A percentile compares a stretch with the other conserved stretches of the same genome.
phyloP scores from a whole-genome alignment of 1,139 yeast genomes.

The Protomyces gravidus region DNA sequence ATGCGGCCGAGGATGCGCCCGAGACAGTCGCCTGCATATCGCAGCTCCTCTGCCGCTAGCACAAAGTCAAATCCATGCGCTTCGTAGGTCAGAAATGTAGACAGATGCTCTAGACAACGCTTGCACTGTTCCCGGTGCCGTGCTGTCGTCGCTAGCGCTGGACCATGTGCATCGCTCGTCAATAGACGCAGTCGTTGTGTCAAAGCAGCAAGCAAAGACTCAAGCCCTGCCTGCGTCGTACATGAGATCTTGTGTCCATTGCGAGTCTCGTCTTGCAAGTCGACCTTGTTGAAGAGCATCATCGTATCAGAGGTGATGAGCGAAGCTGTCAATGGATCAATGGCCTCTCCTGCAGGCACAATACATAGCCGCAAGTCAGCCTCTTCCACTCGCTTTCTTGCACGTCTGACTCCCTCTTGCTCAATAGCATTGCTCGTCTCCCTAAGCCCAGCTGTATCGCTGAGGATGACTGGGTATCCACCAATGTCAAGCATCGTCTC shows the following conservation, averaged over 20 bases:
- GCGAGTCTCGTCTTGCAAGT: constrained; percentile 29
- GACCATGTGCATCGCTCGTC: constrained; percentile 35
- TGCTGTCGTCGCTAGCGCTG: constrained; percentile 33
- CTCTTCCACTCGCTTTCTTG: constrained; percentile 54
- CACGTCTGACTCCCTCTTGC: constrained; percentile 74
- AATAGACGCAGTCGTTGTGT: constrained; percentile 14
- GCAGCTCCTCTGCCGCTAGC: constrained; percentile 71
- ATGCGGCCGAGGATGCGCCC: constrained; percentile 89
- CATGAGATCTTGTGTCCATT: constrained; percentile 1
- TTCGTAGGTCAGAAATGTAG: background rate
- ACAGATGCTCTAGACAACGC: constrained; percentile 19
- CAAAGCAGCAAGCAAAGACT: constrained; percentile 26
- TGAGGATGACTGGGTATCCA: constrained; percentile 77
- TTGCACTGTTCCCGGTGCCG: constrained; percentile 18
- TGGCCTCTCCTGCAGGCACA: constrained; percentile 44
- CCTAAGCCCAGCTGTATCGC: constrained; percentile 93
- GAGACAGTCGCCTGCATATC: constrained; percentile 74
- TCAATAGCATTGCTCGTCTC: constrained; percentile 56
- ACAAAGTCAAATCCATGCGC: constrained; percentile 54
- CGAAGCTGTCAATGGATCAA: constrained; percentile 37
- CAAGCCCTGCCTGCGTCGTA: background rate
- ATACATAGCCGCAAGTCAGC: constrained; percentile 61
- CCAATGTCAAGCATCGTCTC: constrained; percentile 75
- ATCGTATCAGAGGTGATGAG: constrained; percentile 34
- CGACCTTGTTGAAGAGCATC: constrained; percentile 31